Base-by-base conservation (phyloP, 768 basidiomycete species). In the Phanerochaete carnosa region DNA sequence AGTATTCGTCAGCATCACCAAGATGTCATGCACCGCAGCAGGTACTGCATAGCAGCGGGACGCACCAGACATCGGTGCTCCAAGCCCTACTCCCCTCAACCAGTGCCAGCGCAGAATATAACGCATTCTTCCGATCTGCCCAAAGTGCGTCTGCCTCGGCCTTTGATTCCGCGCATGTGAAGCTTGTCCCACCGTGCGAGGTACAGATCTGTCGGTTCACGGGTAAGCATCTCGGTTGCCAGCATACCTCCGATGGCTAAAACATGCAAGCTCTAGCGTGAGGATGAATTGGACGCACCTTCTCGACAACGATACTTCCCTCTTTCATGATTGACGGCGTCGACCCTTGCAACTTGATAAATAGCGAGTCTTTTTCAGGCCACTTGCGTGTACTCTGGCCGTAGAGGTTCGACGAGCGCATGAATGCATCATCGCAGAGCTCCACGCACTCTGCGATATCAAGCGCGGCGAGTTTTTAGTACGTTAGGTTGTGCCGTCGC, bases 51-150 rank as follows among this genome's bases (percentile, higher is more conserved):
- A 30, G 8, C 52, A 12, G n/a, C 19, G 19, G n/a, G n/a, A n/a
- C n/a, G n/a, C 73, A 92, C 92, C 94, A 95, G 29, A 95, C 94
- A 72, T 95, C 94, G 0, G 94, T 96, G 25, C 87, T 89, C 93
- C 92, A 95, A 62, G 83, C 85, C 45, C 82, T 83, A 16, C 77
- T 74, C 11, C 84, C 90, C 15, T 89, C 88, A 55, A 83, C 69
- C 2, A 85, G 77, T 3, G 83, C 84, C 62, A 94, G 65, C 25
- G 86, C 87, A 26, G 86, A 87, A 77, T 82, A 88, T 39, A 95
- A 72, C 3, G 90, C 89, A 67, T 92, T 88, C 74, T 96, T 96
- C 49, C 95, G 82, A 69, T 90, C 89, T 67, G 89, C 82, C 90
- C 94, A 96, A 7, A 96, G 70, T 54, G 83, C 82, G 5, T 85